phyloP scores from a whole-genome alignment of 2,329 filamentous ascomycete genomes.

The Colletotrichum sp. region DNA sequence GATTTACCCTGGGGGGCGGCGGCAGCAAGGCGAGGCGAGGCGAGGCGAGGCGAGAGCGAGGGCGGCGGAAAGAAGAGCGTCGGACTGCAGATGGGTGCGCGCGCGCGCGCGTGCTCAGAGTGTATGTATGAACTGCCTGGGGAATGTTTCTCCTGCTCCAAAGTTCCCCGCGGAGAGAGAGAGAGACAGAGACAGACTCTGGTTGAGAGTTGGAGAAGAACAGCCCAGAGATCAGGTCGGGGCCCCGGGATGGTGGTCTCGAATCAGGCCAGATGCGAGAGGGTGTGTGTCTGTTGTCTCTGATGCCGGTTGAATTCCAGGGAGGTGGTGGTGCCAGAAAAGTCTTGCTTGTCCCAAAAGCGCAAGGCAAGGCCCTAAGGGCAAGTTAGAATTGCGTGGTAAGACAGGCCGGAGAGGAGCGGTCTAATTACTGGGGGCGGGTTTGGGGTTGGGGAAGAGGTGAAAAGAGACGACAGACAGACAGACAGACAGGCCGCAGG shows the following conservation, averaged over 20 bases:
- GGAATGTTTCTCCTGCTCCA: not conserved
- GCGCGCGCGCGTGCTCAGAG: not conserved
- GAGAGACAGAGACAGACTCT: not conserved
- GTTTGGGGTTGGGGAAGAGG: not conserved
- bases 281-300: not conserved
- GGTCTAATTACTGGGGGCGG: not conserved
- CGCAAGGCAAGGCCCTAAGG: not conserved
- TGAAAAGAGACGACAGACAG: not conserved
- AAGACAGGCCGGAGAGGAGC: not conserved
- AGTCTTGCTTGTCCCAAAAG: not conserved
- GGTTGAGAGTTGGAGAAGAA: not conserved
- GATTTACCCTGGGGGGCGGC: not conserved
- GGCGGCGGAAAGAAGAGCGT: conserved; percentile 24
- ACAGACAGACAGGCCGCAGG: not conserved
- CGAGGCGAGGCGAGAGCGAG: conserved; percentile 26
- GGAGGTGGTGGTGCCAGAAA: not conserved
- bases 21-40: not conserved
- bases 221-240: not conserved
- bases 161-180: not conserved
- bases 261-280: not conserved
- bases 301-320: not conserved
- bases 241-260: not conserved
- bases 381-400: not conserved
- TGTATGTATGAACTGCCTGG: not conserved
- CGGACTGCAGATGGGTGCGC: not conserved